Base-by-base conservation (phyloP, 1,284 basidiomycete genomes). In the Sanghuangporus weigelae region DNA sequence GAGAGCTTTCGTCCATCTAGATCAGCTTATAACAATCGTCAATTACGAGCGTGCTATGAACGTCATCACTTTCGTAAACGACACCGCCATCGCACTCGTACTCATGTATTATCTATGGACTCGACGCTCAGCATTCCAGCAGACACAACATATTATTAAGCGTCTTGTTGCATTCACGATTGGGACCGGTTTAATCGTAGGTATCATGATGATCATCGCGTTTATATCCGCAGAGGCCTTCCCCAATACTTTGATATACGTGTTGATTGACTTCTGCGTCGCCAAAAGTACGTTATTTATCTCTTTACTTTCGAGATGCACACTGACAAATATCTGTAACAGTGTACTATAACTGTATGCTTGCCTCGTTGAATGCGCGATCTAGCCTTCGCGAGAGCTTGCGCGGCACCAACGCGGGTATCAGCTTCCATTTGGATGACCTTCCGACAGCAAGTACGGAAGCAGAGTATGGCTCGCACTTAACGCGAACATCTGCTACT, bases 131-230 rank as follows among this genome's bases (percentile, higher is more conserved):
- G 57, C 57, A n/a, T 50, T 63, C 38, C 59, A 55, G 57, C 16
- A 54, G 40, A 59, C 57, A 14, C 57, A 63, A 16, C 38, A 49
- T 3, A 7, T 63, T 39, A 40, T 63, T 8, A 26, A 54, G 11
- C 42, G 42, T 14, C 21, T 63, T 3, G 42, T 63, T 2, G 10
- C 51, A 39, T 63, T 59, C 23, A 63, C 62, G 1, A 48, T 63
- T 14, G 31, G 23, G 6, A 59, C 57, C 12, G 62, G 62, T 0
- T 49, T 59, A 11, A 40, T 40, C 2, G 51, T 57, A 16, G 42
- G 49, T 21, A 8, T 59, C 26, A 19, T 21, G 26, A 49, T 57
- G 7, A 36, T 63, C 23, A 16, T 55, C n/a, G 50, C 62, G 5
- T 40, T 63, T 14, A 49, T 62, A 12, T 38, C 39, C 2, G 51